These are phyloP conservation scores for Neofusicoccum ribis DNA, from an alignment of 2,329 filamentous ascomycete genomes.

Conservation along the genomic window DNA sequence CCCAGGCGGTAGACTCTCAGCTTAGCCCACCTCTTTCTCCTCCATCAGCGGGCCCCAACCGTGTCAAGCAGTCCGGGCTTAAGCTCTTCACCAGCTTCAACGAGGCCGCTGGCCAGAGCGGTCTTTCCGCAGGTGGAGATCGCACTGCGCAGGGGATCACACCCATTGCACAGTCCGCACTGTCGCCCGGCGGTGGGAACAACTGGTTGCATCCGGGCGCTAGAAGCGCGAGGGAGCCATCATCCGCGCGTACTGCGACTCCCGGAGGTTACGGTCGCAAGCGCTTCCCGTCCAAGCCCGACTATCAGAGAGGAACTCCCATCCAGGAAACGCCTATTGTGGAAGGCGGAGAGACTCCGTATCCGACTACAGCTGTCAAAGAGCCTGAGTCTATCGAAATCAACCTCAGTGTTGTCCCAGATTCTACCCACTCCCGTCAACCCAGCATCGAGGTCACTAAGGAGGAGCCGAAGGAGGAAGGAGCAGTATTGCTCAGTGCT, in stretches of 20 bases:
- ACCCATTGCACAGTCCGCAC: conserved; percentile 70
- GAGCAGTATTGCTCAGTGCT: conserved; percentile 44
- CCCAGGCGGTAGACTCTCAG: conserved; percentile 50
- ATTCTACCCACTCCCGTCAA: neutral
- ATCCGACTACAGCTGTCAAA: conserved; percentile 23
- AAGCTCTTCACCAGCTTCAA: conserved; percentile 92
- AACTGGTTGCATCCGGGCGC: conserved; percentile 38
- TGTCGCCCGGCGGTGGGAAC: conserved; percentile 63
- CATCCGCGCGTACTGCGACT: conserved; percentile 53
- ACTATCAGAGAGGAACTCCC: conserved; percentile 31
- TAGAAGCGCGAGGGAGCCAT: conserved; percentile 44
- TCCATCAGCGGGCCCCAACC: conserved; percentile 47
- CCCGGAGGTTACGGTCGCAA: conserved; percentile 68
- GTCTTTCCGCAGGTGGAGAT: conserved; percentile 65
- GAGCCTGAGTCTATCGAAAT: conserved; percentile 11
- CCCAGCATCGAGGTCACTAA: conserved; percentile 8
- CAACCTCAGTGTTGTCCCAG: neutral
- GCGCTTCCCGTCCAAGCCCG: conserved; percentile 56
- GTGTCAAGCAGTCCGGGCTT: conserved; percentile 76
- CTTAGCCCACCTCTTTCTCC: conserved; percentile 74
- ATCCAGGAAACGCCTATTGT: conserved; percentile 14
- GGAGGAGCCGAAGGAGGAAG: conserved; percentile 44
- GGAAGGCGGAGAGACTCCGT: neutral
- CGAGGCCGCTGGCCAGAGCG: conserved; percentile 46
- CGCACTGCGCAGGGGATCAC: conserved; percentile 79